These are phyloP conservation scores for Ganoderma resinaceum DNA, from an alignment of 1,284 basidiomycete genomes.

Conservation along the genomic window DNA sequence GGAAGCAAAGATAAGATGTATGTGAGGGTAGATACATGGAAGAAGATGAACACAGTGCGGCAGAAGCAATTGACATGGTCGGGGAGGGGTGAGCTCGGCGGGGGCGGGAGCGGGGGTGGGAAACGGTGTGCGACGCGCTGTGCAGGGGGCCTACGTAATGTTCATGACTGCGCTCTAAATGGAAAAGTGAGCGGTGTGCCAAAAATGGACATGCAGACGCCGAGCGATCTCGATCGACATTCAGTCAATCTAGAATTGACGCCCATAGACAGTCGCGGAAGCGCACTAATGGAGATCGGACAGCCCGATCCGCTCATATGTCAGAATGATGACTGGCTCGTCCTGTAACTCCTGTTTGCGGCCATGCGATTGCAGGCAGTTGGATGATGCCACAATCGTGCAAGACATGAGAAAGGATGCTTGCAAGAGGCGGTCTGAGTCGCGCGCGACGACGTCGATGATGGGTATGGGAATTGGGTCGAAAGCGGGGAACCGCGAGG, in stretches of 20 bases:
- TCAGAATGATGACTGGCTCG: conserved; percentile 8
- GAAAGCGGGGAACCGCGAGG: conserved; percentile 25
- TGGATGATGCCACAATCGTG: background rate
- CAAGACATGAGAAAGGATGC: background rate
- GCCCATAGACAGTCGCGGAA: conserved; percentile 25
- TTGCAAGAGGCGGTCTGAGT: conserved; percentile 7
- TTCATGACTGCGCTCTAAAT: conserved; percentile 3
- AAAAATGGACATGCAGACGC: conserved; percentile 24
- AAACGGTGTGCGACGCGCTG: conserved; percentile 1
- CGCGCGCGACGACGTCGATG: conserved; percentile 12
- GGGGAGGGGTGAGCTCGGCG: background rate
- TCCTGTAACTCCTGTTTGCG: background rate
- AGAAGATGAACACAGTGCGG: background rate
- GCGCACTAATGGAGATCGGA: conserved; percentile 21
- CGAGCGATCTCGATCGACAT: conserved; percentile 24
- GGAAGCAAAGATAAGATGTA: background rate
- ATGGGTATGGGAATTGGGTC: conserved; percentile 19
- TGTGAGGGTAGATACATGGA: background rate
- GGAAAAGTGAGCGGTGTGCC: conserved; percentile 8
- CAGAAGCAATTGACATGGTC: background rate
- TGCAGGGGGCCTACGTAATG: conserved; percentile 9
- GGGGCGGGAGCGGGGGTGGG: background rate
- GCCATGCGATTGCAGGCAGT: background rate
- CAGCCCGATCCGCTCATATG: conserved; percentile 16
- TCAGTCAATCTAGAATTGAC: conserved; percentile 26